Evolutionary conservation across 768 basidiomycete species (phyloP).

Genomic region (Mycena pura): DNA sequence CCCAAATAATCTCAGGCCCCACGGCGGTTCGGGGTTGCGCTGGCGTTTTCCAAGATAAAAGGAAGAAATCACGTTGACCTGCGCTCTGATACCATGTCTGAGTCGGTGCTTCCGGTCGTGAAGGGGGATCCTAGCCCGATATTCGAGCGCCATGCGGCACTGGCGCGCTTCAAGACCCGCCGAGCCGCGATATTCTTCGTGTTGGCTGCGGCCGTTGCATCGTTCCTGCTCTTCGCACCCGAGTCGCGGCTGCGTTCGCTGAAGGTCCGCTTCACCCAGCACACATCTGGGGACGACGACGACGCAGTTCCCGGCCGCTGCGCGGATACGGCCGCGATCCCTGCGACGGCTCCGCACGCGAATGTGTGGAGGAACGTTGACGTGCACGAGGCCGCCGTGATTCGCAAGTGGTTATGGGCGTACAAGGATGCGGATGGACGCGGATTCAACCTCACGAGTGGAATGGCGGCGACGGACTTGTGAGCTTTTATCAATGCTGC

Average conservation of each 20-base stretch:
- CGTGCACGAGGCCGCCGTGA: constrained; percentile 22
- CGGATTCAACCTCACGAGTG: constrained; percentile 13
- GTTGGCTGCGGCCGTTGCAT: background rate
- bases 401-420: constrained; percentile 20
- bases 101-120: constrained; percentile 8
- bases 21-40: too few species aligned
- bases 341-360: constrained; percentile 10
- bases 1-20: too few species aligned
- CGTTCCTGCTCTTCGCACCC: constrained; percentile 13
- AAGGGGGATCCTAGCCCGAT: background rate
- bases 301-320: constrained; percentile 11
- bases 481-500: too few species aligned
- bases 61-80: too few species aligned
- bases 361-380: constrained; percentile 29
- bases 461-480: constrained; percentile 21
- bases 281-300: background rate
- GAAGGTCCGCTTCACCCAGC: background rate
- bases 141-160: too few species aligned
- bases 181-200: constrained; percentile 8
- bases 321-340: constrained; percentile 20
- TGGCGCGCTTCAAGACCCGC: constrained; percentile 7
- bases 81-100: constrained; percentile 4
- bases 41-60: too few species aligned
- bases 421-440: constrained; percentile 13
- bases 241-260: background rate